These are phyloP conservation scores for Venturia oleaginea DNA, from an alignment of 2,329 filamentous ascomycete genomes.

Conservation along the genomic window DNA sequence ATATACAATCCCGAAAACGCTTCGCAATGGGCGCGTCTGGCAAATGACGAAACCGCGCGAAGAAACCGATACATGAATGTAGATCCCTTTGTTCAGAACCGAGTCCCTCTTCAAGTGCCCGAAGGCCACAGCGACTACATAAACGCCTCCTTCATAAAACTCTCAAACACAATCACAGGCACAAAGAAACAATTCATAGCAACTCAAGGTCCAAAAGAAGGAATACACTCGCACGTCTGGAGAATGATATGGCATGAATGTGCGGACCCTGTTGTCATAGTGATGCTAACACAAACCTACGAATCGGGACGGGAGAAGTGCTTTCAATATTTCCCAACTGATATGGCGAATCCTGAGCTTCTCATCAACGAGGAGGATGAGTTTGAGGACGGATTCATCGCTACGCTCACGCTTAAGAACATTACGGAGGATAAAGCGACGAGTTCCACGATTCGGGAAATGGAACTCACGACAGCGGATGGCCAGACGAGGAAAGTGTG, in stretches of 20 bases:
- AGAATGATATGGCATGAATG: slow-evolving; percentile 87
- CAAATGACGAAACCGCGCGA: slow-evolving; percentile 44
- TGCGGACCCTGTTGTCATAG: slow-evolving; percentile 62
- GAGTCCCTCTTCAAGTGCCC: slow-evolving; percentile 71
- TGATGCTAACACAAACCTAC: slow-evolving; percentile 88
- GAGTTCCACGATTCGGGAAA: slow-evolving; percentile 62
- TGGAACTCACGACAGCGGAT: slow-evolving; percentile 41
- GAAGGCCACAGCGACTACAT: slow-evolving; percentile 49
- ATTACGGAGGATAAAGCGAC: slow-evolving; percentile 46
- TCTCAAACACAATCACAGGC: slow-evolving; percentile 32
- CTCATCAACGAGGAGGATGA: slow-evolving; percentile 54
- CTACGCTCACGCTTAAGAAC: slow-evolving; percentile 54
- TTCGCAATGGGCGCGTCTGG: slow-evolving; percentile 51
- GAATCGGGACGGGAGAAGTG: slow-evolving; percentile 76
- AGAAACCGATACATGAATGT: slow-evolving; percentile 88
- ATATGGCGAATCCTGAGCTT: slow-evolving; percentile 29
- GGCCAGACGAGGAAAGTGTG: slow-evolving; percentile 57
- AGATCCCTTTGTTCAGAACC: slow-evolving; percentile 79
- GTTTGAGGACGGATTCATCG: slow-evolving; percentile 58
- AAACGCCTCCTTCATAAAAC: slow-evolving; percentile 40
- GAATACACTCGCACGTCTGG: slow-evolving; percentile 76
- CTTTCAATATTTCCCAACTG: slow-evolving; percentile 71
- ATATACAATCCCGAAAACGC: slow-evolving; percentile 34
- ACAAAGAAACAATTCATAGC: slow-evolving; percentile 64
- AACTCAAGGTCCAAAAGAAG: slow-evolving; percentile 79